Evolutionary conservation across 2,329 filamentous ascomycete genomes (phyloP).

Genomic region (Ceratocystis ficicola): DNA sequence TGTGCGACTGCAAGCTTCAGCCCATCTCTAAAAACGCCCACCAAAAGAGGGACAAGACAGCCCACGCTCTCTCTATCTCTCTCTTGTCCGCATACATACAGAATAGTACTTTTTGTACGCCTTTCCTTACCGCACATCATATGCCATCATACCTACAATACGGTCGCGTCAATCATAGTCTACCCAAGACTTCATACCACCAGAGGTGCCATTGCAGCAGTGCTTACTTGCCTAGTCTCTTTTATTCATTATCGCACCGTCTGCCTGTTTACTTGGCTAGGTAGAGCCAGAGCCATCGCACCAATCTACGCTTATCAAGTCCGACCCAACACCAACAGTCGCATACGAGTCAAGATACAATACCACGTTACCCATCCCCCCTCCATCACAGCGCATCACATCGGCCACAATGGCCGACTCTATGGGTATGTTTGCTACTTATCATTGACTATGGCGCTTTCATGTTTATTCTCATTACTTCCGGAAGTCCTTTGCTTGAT

Average conservation of each 20-base stretch:
- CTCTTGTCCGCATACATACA: background rate
- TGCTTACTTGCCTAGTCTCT: background rate
- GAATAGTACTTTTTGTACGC: background rate
- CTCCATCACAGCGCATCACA: background rate
- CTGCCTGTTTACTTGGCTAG: background rate
- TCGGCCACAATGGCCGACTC: slow-evolving; percentile 31
- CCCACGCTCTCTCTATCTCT: background rate
- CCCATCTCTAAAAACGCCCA: background rate
- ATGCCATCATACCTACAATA: background rate
- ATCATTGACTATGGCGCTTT: background rate
- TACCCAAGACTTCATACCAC: background rate
- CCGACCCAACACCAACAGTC: background rate
- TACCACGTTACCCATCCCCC: background rate
- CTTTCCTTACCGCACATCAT: background rate
- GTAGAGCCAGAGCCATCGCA: too few relatives aligned
- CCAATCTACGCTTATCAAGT: too few relatives aligned
- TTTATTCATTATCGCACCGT: background rate
- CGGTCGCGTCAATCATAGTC: background rate
- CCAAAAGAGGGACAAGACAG: background rate
- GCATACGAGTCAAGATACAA: background rate
- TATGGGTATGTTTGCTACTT: slow-evolving; percentile 28
- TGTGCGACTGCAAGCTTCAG: background rate
- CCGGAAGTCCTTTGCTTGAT: background rate
- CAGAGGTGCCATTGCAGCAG: background rate
- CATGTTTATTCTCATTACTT: background rate